Percentiles rank a stretch among this genome's conserved stretches.
phyloP scores from a whole-genome alignment of 2,329 filamentous ascomycete genomes.

The Rutstroemia sp. region DNA sequence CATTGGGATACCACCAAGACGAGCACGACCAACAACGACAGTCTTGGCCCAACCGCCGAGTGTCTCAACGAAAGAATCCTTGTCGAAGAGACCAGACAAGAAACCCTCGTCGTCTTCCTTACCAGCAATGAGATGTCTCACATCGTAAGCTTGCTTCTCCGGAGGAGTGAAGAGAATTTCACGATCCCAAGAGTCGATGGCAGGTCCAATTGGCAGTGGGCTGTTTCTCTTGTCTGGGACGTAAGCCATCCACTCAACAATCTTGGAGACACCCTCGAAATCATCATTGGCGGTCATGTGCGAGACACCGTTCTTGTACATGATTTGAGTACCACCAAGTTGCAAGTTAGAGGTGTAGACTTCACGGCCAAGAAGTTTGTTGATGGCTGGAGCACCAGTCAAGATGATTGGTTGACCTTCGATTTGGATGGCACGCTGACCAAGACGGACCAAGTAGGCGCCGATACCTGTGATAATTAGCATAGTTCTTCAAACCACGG shows the following conservation, averaged over 20 bases:
- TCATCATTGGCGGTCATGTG: slow-evolving; percentile 98
- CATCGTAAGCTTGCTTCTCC: slow-evolving; percentile 78
- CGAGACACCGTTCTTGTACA: slow-evolving; percentile 99
- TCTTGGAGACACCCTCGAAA: slow-evolving; percentile 95
- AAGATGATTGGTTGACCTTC: slow-evolving; percentile 98
- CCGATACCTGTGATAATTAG: slow-evolving; percentile 63
- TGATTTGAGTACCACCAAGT: slow-evolving; percentile 99
- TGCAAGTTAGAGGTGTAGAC: slow-evolving; percentile 99
- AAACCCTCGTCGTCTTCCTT: slow-evolving; percentile 75
- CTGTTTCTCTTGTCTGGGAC: slow-evolving; percentile 92
- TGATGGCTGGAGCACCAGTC: slow-evolving; percentile 92
- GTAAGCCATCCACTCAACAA: slow-evolving; percentile 96
- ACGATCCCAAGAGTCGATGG: slow-evolving; percentile 83
- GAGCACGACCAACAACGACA: slow-evolving; percentile 92
- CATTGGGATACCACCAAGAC: slow-evolving; percentile 93
- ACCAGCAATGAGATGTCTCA: slow-evolving; percentile 86
- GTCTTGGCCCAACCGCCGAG: slow-evolving; percentile 96
- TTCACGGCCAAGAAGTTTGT: slow-evolving; percentile 95
- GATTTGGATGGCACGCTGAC: slow-evolving; percentile 96
- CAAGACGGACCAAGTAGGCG: slow-evolving; percentile 96
- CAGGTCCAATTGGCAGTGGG: slow-evolving; percentile 86
- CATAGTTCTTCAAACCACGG: slow-evolving; percentile 2
- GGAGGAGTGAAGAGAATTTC: slow-evolving; percentile 77
- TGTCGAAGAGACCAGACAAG: slow-evolving; percentile 88
- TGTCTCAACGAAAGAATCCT: slow-evolving; percentile 91